A percentile compares a stretch with the other conserved stretches of the same genome.
phyloP scores from a whole-genome alignment of 2,329 filamentous ascomycete species.

The Neopestalotiopsis sp. region DNA sequence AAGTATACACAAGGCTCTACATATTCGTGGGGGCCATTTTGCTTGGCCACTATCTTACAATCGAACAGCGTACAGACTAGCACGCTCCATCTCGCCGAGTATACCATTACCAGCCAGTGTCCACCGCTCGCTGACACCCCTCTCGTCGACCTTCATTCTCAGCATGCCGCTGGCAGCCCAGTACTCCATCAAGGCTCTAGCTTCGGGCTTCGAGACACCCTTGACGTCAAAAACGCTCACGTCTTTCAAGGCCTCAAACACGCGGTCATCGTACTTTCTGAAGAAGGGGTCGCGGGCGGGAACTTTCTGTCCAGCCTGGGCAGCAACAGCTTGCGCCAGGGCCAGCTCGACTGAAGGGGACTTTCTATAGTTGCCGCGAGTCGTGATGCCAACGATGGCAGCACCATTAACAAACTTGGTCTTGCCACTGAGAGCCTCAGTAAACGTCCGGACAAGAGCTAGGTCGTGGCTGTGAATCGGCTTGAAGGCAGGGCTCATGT shows the following conservation, averaged over 20 bases:
- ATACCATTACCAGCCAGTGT: conserved; percentile 80
- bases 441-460: conserved; percentile 74
- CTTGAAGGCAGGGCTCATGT: conserved; percentile 73
- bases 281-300: conserved; percentile 57
- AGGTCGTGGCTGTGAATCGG: conserved; percentile 88
- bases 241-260: conserved; percentile 57
- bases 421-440: conserved; percentile 71
- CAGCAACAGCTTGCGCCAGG: conserved; percentile 61
- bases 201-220: conserved; percentile 76
- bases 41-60: conserved; percentile 11
- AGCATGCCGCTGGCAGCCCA: conserved; percentile 87
- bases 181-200: conserved; percentile 86
- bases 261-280: conserved; percentile 61
- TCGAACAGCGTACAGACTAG: conserved; percentile 44
- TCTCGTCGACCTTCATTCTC: conserved; percentile 72
- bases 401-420: conserved; percentile 73
- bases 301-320: conserved; percentile 39
- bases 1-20: conserved; percentile 11
- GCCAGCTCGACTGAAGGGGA: conserved; percentile 72
- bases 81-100: conserved; percentile 81
- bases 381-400: conserved; percentile 76
- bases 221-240: conserved; percentile 62
- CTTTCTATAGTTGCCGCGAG: conserved; percentile 70
- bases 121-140: conserved; percentile 81
- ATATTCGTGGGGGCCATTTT: not conserved